Percentiles rank a stretch among this genome's conserved stretches.
Evolutionary conservation across 805 yeast genomes (phyloP).

Genomic region (Lipomyces oligophaga): DNA sequence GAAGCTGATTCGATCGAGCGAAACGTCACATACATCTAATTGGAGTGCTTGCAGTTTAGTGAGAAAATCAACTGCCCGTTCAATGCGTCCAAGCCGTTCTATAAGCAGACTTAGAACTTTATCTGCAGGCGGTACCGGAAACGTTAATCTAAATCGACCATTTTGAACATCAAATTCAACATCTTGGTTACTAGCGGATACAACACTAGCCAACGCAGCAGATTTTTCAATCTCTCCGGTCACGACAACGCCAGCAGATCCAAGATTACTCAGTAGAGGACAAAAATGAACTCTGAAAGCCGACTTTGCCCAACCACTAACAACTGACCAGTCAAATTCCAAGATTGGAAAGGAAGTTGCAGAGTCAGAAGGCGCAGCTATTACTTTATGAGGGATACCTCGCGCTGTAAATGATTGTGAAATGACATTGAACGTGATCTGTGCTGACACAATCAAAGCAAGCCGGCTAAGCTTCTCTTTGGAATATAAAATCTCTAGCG

Average conservation of each 20-base stretch:
- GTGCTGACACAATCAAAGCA: constrained; percentile 15
- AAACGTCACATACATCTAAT: constrained; percentile 33
- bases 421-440: constrained; percentile 21
- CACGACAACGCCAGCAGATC: constrained; percentile 9
- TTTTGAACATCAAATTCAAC: constrained; percentile 21
- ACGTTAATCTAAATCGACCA: constrained; percentile 18
- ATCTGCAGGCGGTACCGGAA: constrained; percentile 20
- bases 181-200: constrained; percentile 13
- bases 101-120: constrained; percentile 31
- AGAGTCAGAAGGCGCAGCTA: background rate
- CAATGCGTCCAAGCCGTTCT: constrained; percentile 33
- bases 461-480: constrained; percentile 10
- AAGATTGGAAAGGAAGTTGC: constrained; percentile 5
- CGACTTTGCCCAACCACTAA: constrained; percentile 26
- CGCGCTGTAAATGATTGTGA: constrained; percentile 14
- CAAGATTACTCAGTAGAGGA: constrained; percentile 2
- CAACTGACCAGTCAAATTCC: constrained; percentile 17
- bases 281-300: constrained; percentile 20
- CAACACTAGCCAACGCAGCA: constrained; percentile 13
- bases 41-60: constrained; percentile 32
- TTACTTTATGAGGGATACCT: constrained; percentile 12
- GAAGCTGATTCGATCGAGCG: constrained; percentile 34
- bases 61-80: constrained; percentile 35
- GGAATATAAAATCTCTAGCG: constrained; percentile 18
- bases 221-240: constrained; percentile 16